Percentiles rank a stretch among this genome's conserved stretches.
Conservation (phyloP, 352 stramenopile genomes). For the Blastocystis sp. region DNA sequence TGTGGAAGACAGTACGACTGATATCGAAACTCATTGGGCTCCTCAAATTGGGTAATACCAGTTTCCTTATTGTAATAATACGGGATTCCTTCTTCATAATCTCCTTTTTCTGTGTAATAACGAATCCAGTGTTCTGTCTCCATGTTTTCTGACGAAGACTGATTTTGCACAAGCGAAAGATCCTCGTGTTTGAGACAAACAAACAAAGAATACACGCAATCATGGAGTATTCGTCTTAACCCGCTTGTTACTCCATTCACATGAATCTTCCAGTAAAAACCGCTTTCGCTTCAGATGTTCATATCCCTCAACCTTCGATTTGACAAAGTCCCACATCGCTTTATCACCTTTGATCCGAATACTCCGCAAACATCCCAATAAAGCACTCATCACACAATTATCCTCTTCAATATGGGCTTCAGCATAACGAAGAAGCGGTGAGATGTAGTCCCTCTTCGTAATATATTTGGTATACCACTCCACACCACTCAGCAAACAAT, state of each 20-base stretch:
- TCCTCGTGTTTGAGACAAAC: no score
- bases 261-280: background rate
- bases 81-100: constrained; percentile 17
- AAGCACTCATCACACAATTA: background rate
- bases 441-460: constrained; percentile 3
- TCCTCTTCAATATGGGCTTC: background rate
- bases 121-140: constrained; percentile 52
- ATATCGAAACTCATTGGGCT: constrained; percentile 10
- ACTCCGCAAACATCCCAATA: background rate
- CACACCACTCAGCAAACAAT: background rate
- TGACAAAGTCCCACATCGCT: background rate
- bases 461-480: background rate
- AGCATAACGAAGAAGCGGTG: background rate
- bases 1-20: background rate
- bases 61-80: constrained; percentile 60
- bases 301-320: background rate
- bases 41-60: constrained; percentile 22
- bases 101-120: constrained; percentile 10
- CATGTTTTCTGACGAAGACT: background rate
- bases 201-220: no score
- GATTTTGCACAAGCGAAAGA: no score
- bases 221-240: no score
- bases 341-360: background rate
- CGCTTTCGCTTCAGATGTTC: background rate
- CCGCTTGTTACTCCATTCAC: no score